Percentiles rank a stretch among this genome's conserved stretches.
phyloP scores from a whole-genome alignment of 179 eudicot species.

The Patellifolia procumbens region DNA sequence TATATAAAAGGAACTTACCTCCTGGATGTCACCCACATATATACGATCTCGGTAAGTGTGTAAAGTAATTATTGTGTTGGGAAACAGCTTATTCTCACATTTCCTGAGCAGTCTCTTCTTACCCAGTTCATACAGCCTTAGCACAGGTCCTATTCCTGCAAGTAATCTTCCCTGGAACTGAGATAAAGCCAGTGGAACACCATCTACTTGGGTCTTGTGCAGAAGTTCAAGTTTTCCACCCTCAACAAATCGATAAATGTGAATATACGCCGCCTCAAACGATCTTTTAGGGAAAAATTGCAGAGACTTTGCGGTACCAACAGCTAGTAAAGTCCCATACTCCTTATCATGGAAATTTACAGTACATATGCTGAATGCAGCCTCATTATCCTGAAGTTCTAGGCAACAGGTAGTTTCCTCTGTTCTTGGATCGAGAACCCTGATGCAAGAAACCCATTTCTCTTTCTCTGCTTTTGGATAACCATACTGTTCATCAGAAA shows the following conservation, averaged over 20 bases:
- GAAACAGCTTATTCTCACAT: conserved; percentile 98
- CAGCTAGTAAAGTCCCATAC: conserved; percentile 90
- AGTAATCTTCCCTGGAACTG: conserved; percentile 93
- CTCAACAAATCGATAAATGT: conserved; percentile 86
- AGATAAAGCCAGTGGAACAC: conserved; percentile 87
- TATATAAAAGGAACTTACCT: conserved; percentile 53
- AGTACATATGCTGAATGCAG: conserved; percentile 91
- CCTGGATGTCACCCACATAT: conserved; percentile 96
- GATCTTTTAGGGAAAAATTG: conserved; percentile 88
- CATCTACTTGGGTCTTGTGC: conserved; percentile 98
- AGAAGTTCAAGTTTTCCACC: conserved; percentile 91
- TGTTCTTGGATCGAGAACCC: conserved; percentile 90
- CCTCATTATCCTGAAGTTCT: conserved; percentile 98
- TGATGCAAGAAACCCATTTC: conserved; percentile 95
- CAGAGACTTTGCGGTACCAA: conserved; percentile 93
- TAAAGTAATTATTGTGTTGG: conserved; percentile 75
- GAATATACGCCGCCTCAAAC: conserved; percentile 74
- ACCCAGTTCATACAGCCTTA: conserved; percentile 89
- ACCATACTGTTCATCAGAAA: conserved; percentile 95
- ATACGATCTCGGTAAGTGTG: conserved; percentile 97
- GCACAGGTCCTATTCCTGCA: conserved; percentile 89
- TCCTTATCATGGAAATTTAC: conserved; percentile 97
- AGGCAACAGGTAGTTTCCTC: conserved; percentile 75
- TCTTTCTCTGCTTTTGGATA: conserved; percentile 86
- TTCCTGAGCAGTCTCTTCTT: conserved; percentile 89